Evolutionary conservation across 2,329 filamentous ascomycete genomes (phyloP), one percentile per base, ranked within the genome.

Genomic region (Xylariaceae sp.): DNA sequence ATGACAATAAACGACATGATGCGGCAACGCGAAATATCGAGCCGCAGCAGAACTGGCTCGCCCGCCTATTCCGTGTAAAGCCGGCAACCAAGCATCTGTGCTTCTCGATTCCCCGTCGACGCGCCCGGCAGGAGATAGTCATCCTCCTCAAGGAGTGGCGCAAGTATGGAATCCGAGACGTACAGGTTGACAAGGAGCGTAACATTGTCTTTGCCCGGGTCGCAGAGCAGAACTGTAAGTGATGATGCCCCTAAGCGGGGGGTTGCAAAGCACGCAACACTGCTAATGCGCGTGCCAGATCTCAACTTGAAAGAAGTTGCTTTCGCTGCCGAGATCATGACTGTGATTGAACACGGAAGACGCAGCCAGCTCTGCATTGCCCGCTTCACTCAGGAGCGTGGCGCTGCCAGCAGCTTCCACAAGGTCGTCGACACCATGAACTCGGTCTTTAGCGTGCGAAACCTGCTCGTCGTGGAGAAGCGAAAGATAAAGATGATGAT

Each of bases 371-470:
- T 96, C 38, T 85, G 83, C 59, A 80, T 96, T 48, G 79, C 86
- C 19, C 83, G 87, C 24, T 87, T 96, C 60, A 90, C 85, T 1
- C 89, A 96, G 57, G 88, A 92, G 57, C 82, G 82, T 41, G 92
- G 90, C n/a, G 89, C 90, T 2, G 88, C 87, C 26, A 92, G 84
- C 53, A 92, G 85, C 51, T 94, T 97, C 66, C 76, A 87, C 59
- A 81, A 79, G 56, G 85, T 95, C 8, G 76, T 94, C 17, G 83
- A 88, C 43, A 83, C 84, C 3, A 71, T 96, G 52, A 74, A 82
- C 49, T 70, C 75, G 14, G 75, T 87, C 12, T 79, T 94, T 59
- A 71, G 70, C 47, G 69, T 69, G 43, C 77, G 81, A 18, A 71
- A 72, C 17, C 66, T 89, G 51, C 64, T 94, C 19, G 78, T 95